Evolutionary conservation across 2,329 filamentous ascomycete species (phyloP), one percentile per base, ranked within the genome.

Genomic region (Ophiostoma sp.): DNA sequence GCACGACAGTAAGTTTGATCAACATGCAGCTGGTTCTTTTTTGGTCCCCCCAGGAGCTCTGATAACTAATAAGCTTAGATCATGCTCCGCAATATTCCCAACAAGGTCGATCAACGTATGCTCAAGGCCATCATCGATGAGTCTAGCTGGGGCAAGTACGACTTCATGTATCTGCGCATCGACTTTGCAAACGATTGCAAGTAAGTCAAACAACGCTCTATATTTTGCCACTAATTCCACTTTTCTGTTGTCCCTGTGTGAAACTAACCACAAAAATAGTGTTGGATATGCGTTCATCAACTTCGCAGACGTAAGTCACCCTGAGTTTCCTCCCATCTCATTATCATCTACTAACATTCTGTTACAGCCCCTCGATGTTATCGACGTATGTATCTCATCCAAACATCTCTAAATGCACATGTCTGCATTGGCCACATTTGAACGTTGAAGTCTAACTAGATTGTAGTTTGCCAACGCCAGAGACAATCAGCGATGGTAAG

Each of bases 201-300:
- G 89, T 91, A 78, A 79, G 89, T 82, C 5, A 45, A 36, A 36
- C 2, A 16, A 8, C 40, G 12, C 45, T 16, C 2, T 16, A 5
- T 16, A 12, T 14, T 16, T 5, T 47, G 16, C 27, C 27, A 16
- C n/a, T 16, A 7, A 5, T 8, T 2, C 12, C 42, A 9, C 42
- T 44, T 44, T 12, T 40, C 27, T 58, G 8, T 14, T 14, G 18
- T n/a, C 58, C 41, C 40, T 18, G 14, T n/a, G 6, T 12, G 16
- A 42, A n/a, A 44, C 64, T 65, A 38, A 58, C 27, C 52, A 55
- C 5, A 82, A 77, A 76, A n/a, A 67, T 66, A 96, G 93, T 76
- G 94, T 98, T 69, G 95, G 95, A 63, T 98, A 98, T 78, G 94
- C 93, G 0, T 99, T 98, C 78, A 92, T 99, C 80, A 97, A 99